Evolutionary conservation across 352 stramenopile genomes (phyloP), one percentile per base, ranked within the genome.

Genomic region (Pythium monospermum): DNA sequence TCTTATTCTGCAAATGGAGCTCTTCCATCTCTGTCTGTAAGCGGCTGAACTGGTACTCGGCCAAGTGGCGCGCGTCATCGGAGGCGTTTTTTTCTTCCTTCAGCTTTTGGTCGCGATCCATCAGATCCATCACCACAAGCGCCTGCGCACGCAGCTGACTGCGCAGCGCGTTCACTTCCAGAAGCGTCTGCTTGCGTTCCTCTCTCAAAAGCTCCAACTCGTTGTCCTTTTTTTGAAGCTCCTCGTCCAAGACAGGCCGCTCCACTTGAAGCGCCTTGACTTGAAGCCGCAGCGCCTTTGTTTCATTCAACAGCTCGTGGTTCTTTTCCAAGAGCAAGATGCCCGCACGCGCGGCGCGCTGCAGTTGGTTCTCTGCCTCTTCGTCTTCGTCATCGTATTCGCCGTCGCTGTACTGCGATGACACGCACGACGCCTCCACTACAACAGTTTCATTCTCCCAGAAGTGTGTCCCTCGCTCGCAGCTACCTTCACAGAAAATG

Each of bases 301-400:
- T 76, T 46, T 89, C 73, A 32, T 76, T 69, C 28, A 82, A 63
- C 6, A 92, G 60, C 43, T 84, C 78, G 27, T 77, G 66, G 36
- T 89, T 92, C 49, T 78, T 69, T 62, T 92, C 81, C 40, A 92
- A 54, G 30, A 92, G 54, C 43, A 81, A 59, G 31, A 92, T 85
- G 1, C 81, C 81, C 15, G 75, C 75, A 31, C 81, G 78, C 11
- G 78, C 81, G 27, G 81, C 76, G 31, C 77, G 78, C 45, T 76
- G 46, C 16, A 69, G 61, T 36, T 70, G 60, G 32, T 68, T 47
- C 40, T 19, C 23, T 47, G 18, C 19, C 11, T 50, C 25, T 31
- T 11, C 45, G 28, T 40, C 32, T 16, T 40, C 45, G 28, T 40
- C 30, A 18, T 52, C 45, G 25, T 52, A 13, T 52, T 52, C 45